phyloP scores from a whole-genome alignment of 1,284 basidiomycete genomes.

The Cystobasidium slooffiae region DNA sequence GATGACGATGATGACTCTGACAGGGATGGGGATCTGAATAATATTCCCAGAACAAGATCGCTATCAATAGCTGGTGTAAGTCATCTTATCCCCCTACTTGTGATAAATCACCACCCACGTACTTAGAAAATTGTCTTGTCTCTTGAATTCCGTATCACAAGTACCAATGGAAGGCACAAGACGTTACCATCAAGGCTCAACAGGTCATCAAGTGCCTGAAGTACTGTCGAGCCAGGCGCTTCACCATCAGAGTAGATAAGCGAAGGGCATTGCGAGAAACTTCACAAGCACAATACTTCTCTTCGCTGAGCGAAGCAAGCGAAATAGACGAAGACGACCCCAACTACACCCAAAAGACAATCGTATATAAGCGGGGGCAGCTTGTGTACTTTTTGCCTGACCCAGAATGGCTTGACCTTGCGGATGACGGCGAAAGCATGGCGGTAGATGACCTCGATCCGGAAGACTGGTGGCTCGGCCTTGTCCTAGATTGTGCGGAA shows the following conservation, averaged over 20 bases:
- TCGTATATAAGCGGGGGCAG: slow-evolving; percentile 1
- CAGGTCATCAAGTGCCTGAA: not conserved
- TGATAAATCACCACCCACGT: not conserved
- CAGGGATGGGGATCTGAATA: not conserved
- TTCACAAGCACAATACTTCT: not conserved
- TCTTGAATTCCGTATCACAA: not conserved
- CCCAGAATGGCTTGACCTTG: not conserved
- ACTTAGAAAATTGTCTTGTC: not conserved
- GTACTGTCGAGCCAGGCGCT: not conserved
- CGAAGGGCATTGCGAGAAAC: not conserved
- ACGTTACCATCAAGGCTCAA: not conserved
- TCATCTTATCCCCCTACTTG: not conserved
- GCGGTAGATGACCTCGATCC: not conserved
- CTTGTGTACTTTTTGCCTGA: slow-evolving; percentile 25
- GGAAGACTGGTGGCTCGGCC: slow-evolving; percentile 24
- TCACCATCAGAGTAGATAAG: not conserved
- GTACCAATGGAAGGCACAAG: slow-evolving; percentile 21
- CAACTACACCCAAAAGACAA: not conserved
- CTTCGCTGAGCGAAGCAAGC: not conserved
- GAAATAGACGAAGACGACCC: not conserved
- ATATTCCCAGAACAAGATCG: slow-evolving; percentile 7
- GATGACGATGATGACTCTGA: slow-evolving; percentile 13
- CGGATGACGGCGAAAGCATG: not conserved
- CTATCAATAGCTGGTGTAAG: slow-evolving; percentile 20
- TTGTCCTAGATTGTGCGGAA: slow-evolving; percentile 20